Base-by-base conservation (phyloP, 2,329 filamentous ascomycete genomes). In the Xylariaceae sp. region DNA sequence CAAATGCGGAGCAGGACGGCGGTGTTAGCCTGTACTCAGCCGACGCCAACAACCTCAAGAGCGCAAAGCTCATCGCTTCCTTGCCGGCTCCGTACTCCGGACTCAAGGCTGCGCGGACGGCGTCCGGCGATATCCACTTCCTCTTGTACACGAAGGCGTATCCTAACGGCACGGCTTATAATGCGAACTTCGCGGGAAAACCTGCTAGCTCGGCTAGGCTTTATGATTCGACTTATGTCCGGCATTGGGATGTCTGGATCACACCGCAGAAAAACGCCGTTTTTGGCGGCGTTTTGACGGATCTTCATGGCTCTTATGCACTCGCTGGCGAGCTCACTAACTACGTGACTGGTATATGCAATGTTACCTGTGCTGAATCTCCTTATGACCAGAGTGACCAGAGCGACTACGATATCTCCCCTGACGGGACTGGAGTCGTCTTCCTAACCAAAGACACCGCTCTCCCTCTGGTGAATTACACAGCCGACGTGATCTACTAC, bases 161-260 rank as follows among this genome's bases (percentile, higher is more conserved):
- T 50, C 72, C 78, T 3, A 78, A 84, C 58, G 84, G 83, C 2
- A 77, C 76, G 0, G 73, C 83, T 0, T 81, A 79, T 64, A 84
- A 84, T 55, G 73, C 75, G 39, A 71, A 77, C 43, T 67, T 75
- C 12, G 78, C 73, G 2, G 67, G 71, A 40, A 73, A 74, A 34
- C 70, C 74, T 7, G 66, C 71, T 13, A 79, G 78, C 56, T 73
- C 76, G 18, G 81, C 78, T 2, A 75, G 77, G 41, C 74, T 84
- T 47, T 84, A 84, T 61, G 76, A 76, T 42, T 75, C 75, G 8
- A 74, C 80, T 50, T 84, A 80, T 53, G 77, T 82, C 15, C 76
- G 81, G 1, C 81, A 85, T 62, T 85, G 81, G 81, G 80, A 84
- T 59, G 72, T 71, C 40, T 85, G 77, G 63, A 70, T 82, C 15